These are phyloP conservation scores for Scleroderma citrinum DNA, from an alignment of 768 basidiomycete species.

Conservation along the genomic window DNA sequence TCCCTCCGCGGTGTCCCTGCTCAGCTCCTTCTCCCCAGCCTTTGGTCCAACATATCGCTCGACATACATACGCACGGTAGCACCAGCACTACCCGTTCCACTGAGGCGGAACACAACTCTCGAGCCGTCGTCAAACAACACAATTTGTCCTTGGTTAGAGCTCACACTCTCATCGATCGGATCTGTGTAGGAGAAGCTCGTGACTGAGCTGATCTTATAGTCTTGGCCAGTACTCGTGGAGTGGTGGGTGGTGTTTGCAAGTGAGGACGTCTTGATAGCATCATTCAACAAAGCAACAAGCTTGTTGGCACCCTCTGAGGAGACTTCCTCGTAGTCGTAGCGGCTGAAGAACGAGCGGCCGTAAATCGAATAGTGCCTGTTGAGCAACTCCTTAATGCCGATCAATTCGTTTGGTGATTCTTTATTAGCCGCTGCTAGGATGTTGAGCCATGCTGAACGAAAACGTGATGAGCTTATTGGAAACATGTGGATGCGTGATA, in stretches of 20 bases:
- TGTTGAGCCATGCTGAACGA: constrained; percentile 87
- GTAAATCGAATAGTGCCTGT: constrained; percentile 84
- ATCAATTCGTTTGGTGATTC: constrained; percentile 67
- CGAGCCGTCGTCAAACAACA: constrained; percentile 87
- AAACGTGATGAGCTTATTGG: constrained; percentile 1
- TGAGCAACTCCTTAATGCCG: constrained; percentile 88
- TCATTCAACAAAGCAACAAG: constrained; percentile 75
- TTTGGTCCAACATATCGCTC: constrained; percentile 81
- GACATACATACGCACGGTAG: constrained; percentile 93
- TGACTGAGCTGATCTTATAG: constrained; percentile 73
- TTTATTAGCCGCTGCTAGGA: constrained; percentile 84
- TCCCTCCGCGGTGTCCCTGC: constrained; percentile 79
- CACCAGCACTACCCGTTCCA: constrained; percentile 94
- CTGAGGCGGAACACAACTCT: constrained; percentile 94
- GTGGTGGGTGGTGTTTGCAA: constrained; percentile 61
- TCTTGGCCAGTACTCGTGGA: constrained; percentile 60
- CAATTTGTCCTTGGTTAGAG: constrained; percentile 93
- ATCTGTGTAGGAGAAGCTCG: constrained; percentile 95
- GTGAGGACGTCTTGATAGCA: constrained; percentile 59
- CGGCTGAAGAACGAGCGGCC: constrained; percentile 98
- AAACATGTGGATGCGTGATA: constrained; percentile 2
- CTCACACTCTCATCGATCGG: constrained; percentile 95
- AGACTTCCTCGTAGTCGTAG: constrained; percentile 98
- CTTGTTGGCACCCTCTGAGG: constrained; percentile 83
- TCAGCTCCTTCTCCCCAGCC: constrained; percentile 63